Conservation (phyloP, 768 basidiomycete genomes). For the Pleurotus eryngii region DNA sequence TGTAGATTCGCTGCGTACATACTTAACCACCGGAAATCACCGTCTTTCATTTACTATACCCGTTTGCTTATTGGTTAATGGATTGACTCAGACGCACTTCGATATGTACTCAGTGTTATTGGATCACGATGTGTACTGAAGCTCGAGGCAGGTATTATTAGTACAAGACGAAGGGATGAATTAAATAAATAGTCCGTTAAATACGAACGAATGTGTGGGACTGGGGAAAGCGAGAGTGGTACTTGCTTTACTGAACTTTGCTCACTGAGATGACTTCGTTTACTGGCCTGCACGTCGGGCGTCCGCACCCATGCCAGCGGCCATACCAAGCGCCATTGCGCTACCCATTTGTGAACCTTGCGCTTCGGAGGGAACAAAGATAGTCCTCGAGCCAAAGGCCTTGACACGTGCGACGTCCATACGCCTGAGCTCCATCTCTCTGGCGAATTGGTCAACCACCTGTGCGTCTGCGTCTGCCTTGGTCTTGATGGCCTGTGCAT, state of each 20-base stretch:
- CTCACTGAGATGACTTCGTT: neutral
- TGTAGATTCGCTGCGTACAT: neutral
- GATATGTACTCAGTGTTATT: too few species aligned
- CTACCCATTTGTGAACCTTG: slow-evolving; percentile 55
- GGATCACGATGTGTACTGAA: neutral
- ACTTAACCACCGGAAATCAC: too few species aligned
- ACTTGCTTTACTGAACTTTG: too few species aligned
- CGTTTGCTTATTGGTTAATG: too few species aligned
- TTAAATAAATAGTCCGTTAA: neutral
- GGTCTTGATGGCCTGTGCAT: slow-evolving; percentile 63
- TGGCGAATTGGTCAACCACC: slow-evolving; percentile 63
- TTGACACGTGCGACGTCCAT: slow-evolving; percentile 59
- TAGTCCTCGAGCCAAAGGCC: slow-evolving; percentile 66
- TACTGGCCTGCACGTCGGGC: slow-evolving; percentile 13
- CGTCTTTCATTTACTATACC: too few species aligned
- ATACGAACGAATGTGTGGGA: neutral
- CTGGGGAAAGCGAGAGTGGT: neutral
- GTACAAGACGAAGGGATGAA: neutral
- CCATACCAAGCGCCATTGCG: slow-evolving; percentile 68
- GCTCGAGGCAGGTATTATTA: neutral
- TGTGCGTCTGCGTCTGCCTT: slow-evolving; percentile 61
- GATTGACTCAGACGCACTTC: too few species aligned
- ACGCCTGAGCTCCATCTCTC: slow-evolving; percentile 72
- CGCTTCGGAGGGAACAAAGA: slow-evolving; percentile 69
- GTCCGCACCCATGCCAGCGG: slow-evolving; percentile 56